Base-by-base conservation (phyloP, 495 filamentous ascomycete species). In the Letharia columbiana region DNA sequence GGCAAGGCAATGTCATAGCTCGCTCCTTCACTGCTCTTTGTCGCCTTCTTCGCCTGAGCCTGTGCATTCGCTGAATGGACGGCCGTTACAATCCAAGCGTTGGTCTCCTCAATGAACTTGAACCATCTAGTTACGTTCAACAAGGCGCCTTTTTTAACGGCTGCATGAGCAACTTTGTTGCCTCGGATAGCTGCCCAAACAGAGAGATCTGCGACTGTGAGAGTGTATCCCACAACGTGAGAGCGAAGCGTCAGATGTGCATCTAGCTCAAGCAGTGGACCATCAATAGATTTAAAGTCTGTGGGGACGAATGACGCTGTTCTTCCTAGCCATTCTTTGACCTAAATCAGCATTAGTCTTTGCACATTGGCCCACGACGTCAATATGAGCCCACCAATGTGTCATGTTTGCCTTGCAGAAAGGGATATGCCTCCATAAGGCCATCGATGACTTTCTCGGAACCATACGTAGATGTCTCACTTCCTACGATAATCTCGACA, bases 1-100 rank as follows among this genome's bases (percentile, higher is more conserved):
- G 88, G 86, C 28, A 98, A 83, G 4, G 88, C 89, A 74, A 98
- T 90, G 71, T 94, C 91, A 77, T 95, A 98, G 79, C 82, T 95
- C 37, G 83, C 91, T 65, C 91, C 91, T 65, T 90, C 89, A 76
- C 91, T 91, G 69, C 86, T 90, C 71, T 85, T 85, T 41, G 86
- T 87, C 39, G 83, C 81, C 71, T 87, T 87, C 80, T 89, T 91
- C 67, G 80, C 82, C 66, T 78, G 80, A 40, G 81, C 79, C 61
- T 72, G 70, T 45, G 72, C 73, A 31, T 70, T 74, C 20, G 71
- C 54, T 37, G 69, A 69, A 4, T 68, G 69, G 7, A 74, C 60
- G 11, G 78, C 77, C 45, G 70, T 41, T 28, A 77, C 73, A 41
- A 72, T 67, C 81, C 81, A 89, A 10, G 89, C 88, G 73, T 91